Evolutionary conservation across 2,329 filamentous ascomycete genomes (phyloP).

Genomic region (Tolypocladium tropicale): DNA sequence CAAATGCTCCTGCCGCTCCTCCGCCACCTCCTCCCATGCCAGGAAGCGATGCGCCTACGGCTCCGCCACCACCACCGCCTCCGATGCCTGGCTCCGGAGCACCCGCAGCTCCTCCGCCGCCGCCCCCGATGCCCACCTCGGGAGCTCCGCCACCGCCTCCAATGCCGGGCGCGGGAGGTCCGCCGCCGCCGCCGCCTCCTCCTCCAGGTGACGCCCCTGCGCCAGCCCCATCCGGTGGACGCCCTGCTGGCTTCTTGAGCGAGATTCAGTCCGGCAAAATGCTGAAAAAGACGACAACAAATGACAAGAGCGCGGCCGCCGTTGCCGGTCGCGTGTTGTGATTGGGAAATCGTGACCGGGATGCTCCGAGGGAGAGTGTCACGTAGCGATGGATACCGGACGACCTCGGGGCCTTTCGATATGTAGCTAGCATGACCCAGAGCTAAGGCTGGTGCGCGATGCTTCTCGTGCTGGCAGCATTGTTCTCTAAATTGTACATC

Average conservation of each 20-base stretch:
- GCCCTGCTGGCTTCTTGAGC: conserved; percentile 58
- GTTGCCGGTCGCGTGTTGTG: conserved; percentile 67
- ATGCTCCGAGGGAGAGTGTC: neutral
- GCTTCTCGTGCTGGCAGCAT: neutral
- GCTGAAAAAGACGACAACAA: conserved; percentile 81
- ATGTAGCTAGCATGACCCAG: neutral
- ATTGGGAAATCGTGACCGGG: conserved; percentile 16
- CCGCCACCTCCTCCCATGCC: conserved; percentile 19
- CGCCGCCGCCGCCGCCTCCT: conserved; percentile 34
- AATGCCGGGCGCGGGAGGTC: conserved; percentile 20
- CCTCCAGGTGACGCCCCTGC: conserved; percentile 30
- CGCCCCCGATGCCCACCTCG: conserved; percentile 22
- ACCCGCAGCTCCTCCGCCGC: conserved; percentile 17
- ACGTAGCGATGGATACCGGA: neutral
- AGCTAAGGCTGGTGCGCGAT: neutral
- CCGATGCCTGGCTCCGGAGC: conserved; percentile 15
- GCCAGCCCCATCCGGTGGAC: conserved; percentile 36
- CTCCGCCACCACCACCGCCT: conserved; percentile 17
- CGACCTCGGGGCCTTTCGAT: neutral
- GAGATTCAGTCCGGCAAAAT: conserved; percentile 74
- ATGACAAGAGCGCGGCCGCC: conserved; percentile 66
- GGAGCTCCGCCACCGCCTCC: conserved; percentile 25
- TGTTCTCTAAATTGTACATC: neutral
- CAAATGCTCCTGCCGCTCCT: conserved; percentile 19
- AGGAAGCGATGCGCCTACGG: conserved; percentile 11